phyloP scores from a whole-genome alignment of 768 basidiomycete genomes.

The Russula sp. region DNA sequence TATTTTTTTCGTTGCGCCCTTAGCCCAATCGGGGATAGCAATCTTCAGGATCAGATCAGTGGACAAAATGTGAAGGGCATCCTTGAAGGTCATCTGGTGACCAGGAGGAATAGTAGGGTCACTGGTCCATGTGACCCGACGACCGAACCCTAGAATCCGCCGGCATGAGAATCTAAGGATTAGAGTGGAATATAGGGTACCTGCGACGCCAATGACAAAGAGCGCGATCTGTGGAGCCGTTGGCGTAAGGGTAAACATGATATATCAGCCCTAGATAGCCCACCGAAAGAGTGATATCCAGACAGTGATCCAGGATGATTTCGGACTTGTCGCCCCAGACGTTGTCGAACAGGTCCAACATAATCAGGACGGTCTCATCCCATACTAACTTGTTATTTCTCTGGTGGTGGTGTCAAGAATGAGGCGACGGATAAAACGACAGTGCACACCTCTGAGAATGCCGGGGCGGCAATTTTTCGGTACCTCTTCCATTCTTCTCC shows the following conservation, averaged over 20 bases:
- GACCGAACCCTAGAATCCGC: conserved; percentile 39
- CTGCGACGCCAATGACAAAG: conserved; percentile 50
- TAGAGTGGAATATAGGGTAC: not conserved
- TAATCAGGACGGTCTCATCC: conserved; percentile 33
- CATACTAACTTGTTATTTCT: conserved; percentile 37
- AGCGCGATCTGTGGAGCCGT: conserved; percentile 42
- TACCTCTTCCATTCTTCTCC: conserved; percentile 62
- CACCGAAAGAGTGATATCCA: conserved; percentile 52
- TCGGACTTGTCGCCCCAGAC: conserved; percentile 42
- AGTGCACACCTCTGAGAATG: conserved; percentile 51
- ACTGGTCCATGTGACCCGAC: conserved; percentile 44
- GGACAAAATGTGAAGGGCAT: conserved; percentile 42
- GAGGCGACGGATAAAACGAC: not conserved
- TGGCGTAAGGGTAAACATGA: not conserved
- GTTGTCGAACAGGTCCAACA: conserved; percentile 33
- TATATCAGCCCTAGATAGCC: conserved; percentile 7
- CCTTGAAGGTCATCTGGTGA: conserved; percentile 45
- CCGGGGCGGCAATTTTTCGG: conserved; percentile 55
- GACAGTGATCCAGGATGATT: conserved; percentile 40
- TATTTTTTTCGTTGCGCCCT: conserved; percentile 33
- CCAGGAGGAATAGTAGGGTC: conserved; percentile 37
- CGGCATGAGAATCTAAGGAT: not conserved
- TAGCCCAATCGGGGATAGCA: conserved; percentile 37
- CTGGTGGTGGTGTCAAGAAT: conserved; percentile 15
- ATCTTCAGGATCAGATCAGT: conserved; percentile 35